A percentile compares a stretch with the other conserved stretches of the same genome.
Evolutionary conservation across 352 stramenopile species (phyloP).

Genomic region (Phytophthora idaei): DNA sequence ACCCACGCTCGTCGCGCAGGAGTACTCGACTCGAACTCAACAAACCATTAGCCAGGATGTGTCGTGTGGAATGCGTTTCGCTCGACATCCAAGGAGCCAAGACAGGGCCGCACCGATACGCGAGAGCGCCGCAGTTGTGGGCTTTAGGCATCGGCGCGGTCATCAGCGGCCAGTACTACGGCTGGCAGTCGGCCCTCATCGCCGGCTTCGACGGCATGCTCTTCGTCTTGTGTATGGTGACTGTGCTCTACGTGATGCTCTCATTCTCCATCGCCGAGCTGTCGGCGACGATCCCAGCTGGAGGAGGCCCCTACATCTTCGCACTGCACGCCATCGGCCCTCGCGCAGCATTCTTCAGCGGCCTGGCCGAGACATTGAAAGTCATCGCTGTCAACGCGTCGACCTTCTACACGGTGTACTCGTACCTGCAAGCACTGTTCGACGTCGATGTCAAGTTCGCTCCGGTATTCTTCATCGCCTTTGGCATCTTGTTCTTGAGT

Average conservation of each 20-base stretch:
- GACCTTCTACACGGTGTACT: conserved; percentile 57
- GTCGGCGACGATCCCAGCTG: conserved; percentile 60
- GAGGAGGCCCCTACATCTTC: conserved; percentile 76
- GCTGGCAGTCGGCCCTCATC: conserved; percentile 69
- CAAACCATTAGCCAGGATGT: conserved; percentile 13
- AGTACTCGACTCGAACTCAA: not conserved
- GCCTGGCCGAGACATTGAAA: conserved; percentile 73
- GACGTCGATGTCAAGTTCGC: conserved; percentile 44
- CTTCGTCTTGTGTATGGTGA: conserved; percentile 65
- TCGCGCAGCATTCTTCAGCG: conserved; percentile 48
- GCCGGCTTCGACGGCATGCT: conserved; percentile 71
- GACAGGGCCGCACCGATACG: conserved; percentile 52
- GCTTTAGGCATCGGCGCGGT: conserved; percentile 44
- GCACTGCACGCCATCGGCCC: conserved; percentile 63
- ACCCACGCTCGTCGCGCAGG: not conserved
- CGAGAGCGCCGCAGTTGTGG: conserved; percentile 66
- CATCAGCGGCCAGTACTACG: conserved; percentile 75
- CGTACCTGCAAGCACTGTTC: conserved; percentile 42
- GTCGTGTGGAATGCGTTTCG: conserved; percentile 6
- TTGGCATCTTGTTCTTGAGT: conserved; percentile 57
- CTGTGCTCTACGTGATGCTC: conserved; percentile 71
- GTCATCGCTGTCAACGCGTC: conserved; percentile 60
- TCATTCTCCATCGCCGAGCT: conserved; percentile 82
- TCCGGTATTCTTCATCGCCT: conserved; percentile 60
- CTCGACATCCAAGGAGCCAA: conserved; percentile 18